Evolutionary conservation across 192 early-diverging fungal species (phyloP), one percentile per base, ranked within the genome.

Genomic region (Coemansia sp.): DNA sequence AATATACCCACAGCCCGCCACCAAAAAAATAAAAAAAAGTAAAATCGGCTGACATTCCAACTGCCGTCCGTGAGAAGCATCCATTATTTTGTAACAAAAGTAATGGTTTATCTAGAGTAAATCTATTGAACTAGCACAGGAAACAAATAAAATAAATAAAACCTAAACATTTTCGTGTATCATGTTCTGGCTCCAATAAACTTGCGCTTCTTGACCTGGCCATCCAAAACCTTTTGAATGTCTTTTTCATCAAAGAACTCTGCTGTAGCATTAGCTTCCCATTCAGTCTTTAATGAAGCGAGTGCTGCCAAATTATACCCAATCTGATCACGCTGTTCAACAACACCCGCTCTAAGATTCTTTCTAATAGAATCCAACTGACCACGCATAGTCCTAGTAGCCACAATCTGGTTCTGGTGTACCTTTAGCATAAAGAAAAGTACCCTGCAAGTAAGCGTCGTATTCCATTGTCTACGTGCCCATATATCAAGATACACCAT

Each of bases 251-350:
- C 87, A 72, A 86, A 81, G 70, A 88, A 91, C 28, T 86, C 80
- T 10, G 86, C 70, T 7, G 83, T 85, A 22, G 81, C 83, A 44
- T 76, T 81, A 39, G 78, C 80, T 49, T 91, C 85, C 80, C 84
- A 90, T 38, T 92, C 89, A 13, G 87, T 66, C 48, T 78, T 79
- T 44, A 94, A 78, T 46, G 83, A 85, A 46, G 77, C 67, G 15
- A 98, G 72, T 1, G 87, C 93, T 8, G 91, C 92, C 26, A 92
- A 50, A 50, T 96, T 98, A 63, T 86, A 95, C 34, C 95, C 95
- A 50, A 95, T 80, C 37, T 80, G 59, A 53, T 95, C 90, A 25
- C 89, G 82, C 50, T 94, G 84, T n/a, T 67, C 60, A 29, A 83
- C 67, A 13, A 96, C 77, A 39, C 77, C 75, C 3, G 64, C 47